Base-by-base conservation (phyloP, 495 filamentous ascomycete species). In the Chlorociboria aeruginascens region DNA sequence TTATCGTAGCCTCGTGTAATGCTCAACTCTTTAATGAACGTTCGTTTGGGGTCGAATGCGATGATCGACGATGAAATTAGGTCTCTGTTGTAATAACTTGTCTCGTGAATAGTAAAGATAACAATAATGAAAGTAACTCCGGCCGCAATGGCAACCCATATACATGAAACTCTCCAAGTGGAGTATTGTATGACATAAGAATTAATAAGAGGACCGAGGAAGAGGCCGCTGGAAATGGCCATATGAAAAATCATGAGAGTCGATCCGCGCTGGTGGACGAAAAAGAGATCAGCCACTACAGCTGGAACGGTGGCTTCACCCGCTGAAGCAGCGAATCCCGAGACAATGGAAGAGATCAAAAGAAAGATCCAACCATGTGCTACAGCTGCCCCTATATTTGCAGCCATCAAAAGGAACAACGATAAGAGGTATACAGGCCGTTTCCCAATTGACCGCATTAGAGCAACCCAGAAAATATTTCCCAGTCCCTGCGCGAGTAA, bases 231-330 rank as follows among this genome's bases (percentile, higher is more conserved):
- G 25, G 37, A 32, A 7, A 49, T 34, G 7, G 46, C 37, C 8
- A 34, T 20, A 14, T 41, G 39, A 37, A 49, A 49, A 57, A 67
- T 66, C 51, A 58, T 62, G 40, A 60, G 48, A 10, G 16, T 17
- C 0, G 28, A 7, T 13, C 67, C 68, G 10, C 66, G 52, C 50
- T 71, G 63, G 40, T 69, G 66, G 20, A 66, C 52, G 38, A 67
- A 69, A 48, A 63, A 71, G 37, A 71, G 40, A 42, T 71, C 68
- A 37, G 63, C 61, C 29, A 68, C 65, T 9, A 62, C 64, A 31
- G 63, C 65, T 14, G 59, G 62, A 1, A 66, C 68, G 10, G 66
- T 42, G 6, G 60, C 66, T 42, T 63, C 57, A 4, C 61, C 63
- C 20, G 65, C 63, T 6, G 57, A 58, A 0, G 59, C 63, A 10